A percentile compares a stretch with the other conserved stretches of the same genome.
phyloP scores from a whole-genome alignment of 176 grass and related monocot genomes.

The Otatea glauca region DNA sequence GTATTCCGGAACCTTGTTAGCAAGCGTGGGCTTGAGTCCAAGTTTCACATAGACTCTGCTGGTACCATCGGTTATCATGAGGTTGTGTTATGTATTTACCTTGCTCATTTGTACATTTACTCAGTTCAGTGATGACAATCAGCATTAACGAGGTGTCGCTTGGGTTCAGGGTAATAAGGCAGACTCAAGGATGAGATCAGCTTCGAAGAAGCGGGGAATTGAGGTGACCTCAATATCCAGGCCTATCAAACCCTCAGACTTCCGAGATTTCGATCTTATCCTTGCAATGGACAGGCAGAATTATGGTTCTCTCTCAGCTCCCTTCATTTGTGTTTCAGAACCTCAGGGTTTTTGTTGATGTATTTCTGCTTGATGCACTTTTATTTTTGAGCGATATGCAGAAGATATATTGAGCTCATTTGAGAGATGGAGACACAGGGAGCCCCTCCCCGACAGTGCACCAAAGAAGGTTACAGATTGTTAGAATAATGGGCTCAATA shows the following conservation, averaged over 20 bases:
- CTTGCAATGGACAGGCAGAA: conserved; percentile 98
- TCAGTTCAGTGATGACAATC: background rate
- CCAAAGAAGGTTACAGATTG: conserved; percentile 70
- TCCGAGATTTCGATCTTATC: conserved; percentile 87
- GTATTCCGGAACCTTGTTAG: conserved; percentile 73
- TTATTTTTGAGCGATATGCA: conserved; percentile 43
- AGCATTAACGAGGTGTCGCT: background rate
- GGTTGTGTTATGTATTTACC: conserved; percentile 46
- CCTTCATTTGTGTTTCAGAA: conserved; percentile 15
- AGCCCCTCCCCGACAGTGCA: conserved; percentile 73
- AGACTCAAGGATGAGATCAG: conserved; percentile 85
- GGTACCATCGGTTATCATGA: conserved; percentile 96
- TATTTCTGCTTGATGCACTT: conserved; percentile 27
- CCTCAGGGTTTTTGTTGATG: background rate
- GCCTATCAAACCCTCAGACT: conserved; percentile 82
- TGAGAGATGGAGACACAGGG: conserved; percentile 86
- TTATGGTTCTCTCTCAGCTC: conserved; percentile 55
- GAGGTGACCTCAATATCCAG: conserved; percentile 95
- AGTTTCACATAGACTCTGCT: conserved; percentile 86
- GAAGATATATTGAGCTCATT: conserved; percentile 89
- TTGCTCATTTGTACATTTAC: background rate
- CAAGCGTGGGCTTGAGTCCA: conserved; percentile 69
- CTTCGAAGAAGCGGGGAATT: conserved; percentile 78
- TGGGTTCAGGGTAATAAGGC: conserved; percentile 66
- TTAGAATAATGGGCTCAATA: conserved; percentile 18